phyloP scores from a whole-genome alignment of 163 green algal species.

The Volvox carteri region DNA sequence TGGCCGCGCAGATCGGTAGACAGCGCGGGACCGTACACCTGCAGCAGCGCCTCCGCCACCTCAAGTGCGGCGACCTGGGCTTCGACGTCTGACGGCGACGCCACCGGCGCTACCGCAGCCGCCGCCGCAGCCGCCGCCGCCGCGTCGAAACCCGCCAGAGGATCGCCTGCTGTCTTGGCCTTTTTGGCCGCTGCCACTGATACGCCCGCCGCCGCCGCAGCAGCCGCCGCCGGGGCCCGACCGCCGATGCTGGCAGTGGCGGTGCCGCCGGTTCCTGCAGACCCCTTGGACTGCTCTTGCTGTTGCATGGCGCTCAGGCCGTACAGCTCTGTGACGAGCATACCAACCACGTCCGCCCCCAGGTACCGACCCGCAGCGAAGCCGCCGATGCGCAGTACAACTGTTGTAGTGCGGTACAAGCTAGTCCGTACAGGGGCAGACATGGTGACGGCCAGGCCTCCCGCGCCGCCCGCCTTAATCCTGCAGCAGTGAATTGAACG shows the following conservation, averaged over 20 bases:
- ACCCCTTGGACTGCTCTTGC: conserved; percentile 12
- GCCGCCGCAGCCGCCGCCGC: conserved; percentile 16
- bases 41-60: conserved; percentile 39
- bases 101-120: conserved; percentile 43
- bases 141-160: conserved; percentile 30
- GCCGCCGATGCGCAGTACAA: background rate
- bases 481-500: background rate
- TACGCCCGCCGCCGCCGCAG: background rate
- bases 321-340: conserved; percentile 49
- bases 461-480: conserved; percentile 37
- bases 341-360: background rate
- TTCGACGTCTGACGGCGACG: background rate
- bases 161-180: conserved; percentile 23
- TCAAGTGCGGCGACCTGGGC: conserved; percentile 37
- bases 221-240: background rate
- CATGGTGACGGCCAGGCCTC: conserved; percentile 23
- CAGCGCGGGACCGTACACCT: conserved; percentile 29
- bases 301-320: conserved; percentile 50
- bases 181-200: conserved; percentile 32
- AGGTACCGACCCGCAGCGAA: conserved; percentile 23
- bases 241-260: conserved; percentile 17
- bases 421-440: background rate
- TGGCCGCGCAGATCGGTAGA: conserved; percentile 10
- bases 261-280: too few species aligned
- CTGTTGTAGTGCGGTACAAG: conserved; percentile 4